phyloP scores from a whole-genome alignment of 495 filamentous ascomycete species.

The Evernia prunastri region DNA sequence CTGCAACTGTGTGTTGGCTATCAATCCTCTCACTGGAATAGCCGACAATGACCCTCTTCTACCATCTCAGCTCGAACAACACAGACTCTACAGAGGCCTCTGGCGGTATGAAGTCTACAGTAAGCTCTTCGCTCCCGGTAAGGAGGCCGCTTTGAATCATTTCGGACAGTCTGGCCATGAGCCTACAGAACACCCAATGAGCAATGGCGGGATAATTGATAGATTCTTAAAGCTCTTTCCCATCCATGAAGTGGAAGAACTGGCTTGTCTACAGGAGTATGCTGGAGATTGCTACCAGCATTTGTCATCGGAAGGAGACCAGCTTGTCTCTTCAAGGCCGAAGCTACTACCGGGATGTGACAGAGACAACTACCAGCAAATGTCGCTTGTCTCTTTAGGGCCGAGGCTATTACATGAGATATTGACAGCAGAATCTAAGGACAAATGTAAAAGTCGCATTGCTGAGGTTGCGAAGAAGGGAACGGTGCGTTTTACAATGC shows the following conservation, averaged over 20 bases:
- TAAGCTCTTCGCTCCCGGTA: not conserved
- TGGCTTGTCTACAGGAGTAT: not conserved
- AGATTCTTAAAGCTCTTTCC: not conserved
- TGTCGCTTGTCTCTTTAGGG: not conserved
- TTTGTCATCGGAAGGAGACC: not conserved
- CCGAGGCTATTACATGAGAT: not conserved
- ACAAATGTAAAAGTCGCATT: not conserved
- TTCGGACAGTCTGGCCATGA: not conserved
- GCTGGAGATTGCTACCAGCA: not conserved
- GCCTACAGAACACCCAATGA: not conserved
- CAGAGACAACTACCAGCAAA: not conserved
- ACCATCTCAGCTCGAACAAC: not conserved
- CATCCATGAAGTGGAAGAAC: conserved; percentile 8
- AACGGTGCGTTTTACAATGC: not conserved
- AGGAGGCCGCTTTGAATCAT: not conserved
- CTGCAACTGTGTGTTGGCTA: not conserved
- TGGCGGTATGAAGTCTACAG: conserved; percentile 3
- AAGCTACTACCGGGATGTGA: not conserved
- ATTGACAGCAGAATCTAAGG: not conserved
- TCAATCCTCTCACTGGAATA: not conserved
- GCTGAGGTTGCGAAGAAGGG: not conserved
- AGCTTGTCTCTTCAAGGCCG: not conserved
- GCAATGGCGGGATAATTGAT: not conserved
- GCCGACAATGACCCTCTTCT: not conserved
- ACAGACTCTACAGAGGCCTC: not conserved